Evolutionary conservation across 2,329 filamentous ascomycete genomes (phyloP).

Genomic region (Xylariaceae sp.): DNA sequence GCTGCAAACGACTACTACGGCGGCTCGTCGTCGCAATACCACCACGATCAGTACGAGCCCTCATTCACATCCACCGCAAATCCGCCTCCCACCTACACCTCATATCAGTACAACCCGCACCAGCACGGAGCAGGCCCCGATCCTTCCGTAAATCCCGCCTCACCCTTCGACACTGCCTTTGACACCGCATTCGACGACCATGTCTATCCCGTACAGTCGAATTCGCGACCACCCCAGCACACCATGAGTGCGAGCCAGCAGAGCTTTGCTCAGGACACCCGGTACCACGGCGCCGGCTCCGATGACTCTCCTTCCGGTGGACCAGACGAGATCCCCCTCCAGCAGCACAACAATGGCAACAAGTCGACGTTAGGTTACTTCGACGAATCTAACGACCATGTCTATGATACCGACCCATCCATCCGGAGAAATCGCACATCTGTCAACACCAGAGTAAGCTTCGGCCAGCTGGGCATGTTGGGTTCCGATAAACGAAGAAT

Average conservation of each 20-base stretch:
- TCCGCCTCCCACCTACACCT: conserved; percentile 38
- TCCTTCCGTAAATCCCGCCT: conserved; percentile 34
- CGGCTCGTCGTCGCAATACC: conserved; percentile 33
- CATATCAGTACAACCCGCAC: conserved; percentile 27
- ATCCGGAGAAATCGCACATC: conserved; percentile 30
- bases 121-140: conserved; percentile 21
- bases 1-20: conserved; percentile 64
- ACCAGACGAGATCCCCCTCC: conserved; percentile 54
- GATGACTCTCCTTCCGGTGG: conserved; percentile 38
- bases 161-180: conserved; percentile 61
- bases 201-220: conserved; percentile 51
- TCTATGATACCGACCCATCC: conserved; percentile 49
- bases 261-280: conserved; percentile 49
- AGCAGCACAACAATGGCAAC: conserved; percentile 39
- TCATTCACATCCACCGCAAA: conserved; percentile 40
- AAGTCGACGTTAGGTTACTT: conserved; percentile 22
- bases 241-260: conserved; percentile 35
- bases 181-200: conserved; percentile 64
- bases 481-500: conserved; percentile 51
- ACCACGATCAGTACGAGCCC: conserved; percentile 37
- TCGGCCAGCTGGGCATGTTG: conserved; percentile 57
- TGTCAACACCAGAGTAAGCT: conserved; percentile 43
- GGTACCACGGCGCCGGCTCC: conserved; percentile 48
- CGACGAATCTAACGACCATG: conserved; percentile 49
- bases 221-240: conserved; percentile 23